phyloP scores from a whole-genome alignment of 2,329 filamentous ascomycete species.

The Plenodomus biglobosus region DNA sequence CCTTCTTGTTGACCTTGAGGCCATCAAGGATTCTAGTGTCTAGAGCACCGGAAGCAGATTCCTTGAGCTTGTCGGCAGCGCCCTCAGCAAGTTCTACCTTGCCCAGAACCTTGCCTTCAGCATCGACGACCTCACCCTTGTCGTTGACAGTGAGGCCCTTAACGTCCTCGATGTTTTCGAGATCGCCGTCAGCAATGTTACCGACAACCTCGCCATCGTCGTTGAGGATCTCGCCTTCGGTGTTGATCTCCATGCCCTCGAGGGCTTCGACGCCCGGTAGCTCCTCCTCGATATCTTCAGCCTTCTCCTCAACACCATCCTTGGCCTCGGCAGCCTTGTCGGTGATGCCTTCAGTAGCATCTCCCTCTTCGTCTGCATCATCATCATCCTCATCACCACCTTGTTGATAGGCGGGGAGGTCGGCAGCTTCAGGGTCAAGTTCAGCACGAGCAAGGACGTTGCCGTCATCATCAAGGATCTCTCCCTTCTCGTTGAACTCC shows the following conservation, averaged over 20 bases:
- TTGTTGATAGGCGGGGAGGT: conserved; percentile 40
- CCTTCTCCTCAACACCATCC: conserved; percentile 34
- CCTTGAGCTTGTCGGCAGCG: conserved; percentile 51
- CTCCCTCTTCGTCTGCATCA: conserved; percentile 26
- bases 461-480: conserved; percentile 58
- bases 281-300: conserved; percentile 50
- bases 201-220: conserved; percentile 54
- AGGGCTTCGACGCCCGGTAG: conserved; percentile 56
- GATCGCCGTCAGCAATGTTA: conserved; percentile 50
- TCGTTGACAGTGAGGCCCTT: conserved; percentile 55
- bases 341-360: conserved; percentile 24
- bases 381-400: conserved; percentile 30
- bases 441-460: conserved; percentile 57
- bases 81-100: conserved; percentile 55
- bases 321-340: conserved; percentile 28
- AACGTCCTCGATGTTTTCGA: conserved; percentile 45
- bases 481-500: conserved; percentile 56
- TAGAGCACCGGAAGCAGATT: conserved; percentile 43
- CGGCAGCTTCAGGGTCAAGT: conserved; percentile 50
- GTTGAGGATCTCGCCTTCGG: conserved; percentile 53
- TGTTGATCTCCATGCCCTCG: conserved; percentile 55
- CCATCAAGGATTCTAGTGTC: conserved; percentile 55
- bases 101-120: conserved; percentile 54
- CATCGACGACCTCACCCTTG: conserved; percentile 54
- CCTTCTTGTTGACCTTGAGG: conserved; percentile 61